These are phyloP conservation scores for Saccharomycopsis sp. DNA, from an alignment of 805 yeast genomes.

Conservation along the genomic window DNA sequence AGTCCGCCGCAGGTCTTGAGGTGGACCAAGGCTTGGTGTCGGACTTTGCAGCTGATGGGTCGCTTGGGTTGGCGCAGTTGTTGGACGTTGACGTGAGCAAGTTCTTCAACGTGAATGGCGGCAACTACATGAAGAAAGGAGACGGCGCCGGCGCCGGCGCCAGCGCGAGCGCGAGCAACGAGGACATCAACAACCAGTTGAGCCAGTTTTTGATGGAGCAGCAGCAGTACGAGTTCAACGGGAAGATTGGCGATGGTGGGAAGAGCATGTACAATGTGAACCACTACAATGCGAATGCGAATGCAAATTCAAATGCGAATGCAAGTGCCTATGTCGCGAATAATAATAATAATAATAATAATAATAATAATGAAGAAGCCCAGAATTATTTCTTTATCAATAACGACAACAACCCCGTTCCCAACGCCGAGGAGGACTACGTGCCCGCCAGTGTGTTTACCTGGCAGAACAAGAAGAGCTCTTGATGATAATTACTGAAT, in stretches of 20 bases:
- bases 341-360: too few relatives aligned
- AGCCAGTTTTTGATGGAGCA: not conserved
- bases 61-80: constrained; percentile 65
- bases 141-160: constrained; percentile 7
- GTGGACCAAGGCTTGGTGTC: constrained; percentile 20
- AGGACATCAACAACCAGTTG: constrained; percentile 20
- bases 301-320: too few relatives aligned
- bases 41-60: constrained; percentile 77
- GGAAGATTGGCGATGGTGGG: not conserved
- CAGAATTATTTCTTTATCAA: not conserved
- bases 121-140: too few relatives aligned
- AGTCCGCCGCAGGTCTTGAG: too few relatives aligned
- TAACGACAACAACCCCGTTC: constrained; percentile 9
- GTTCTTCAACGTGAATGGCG: too few relatives aligned
- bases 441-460: not conserved
- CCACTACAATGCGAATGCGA: not conserved
- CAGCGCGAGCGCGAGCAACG: constrained; percentile 11
- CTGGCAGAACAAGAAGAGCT: too few relatives aligned
- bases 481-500: too few relatives aligned
- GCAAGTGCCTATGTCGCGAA: too few relatives aligned
- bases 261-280: not conserved
- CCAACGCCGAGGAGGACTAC: not conserved
- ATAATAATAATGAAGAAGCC: too few relatives aligned
- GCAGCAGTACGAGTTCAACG: not conserved
- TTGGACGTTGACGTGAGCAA: constrained; percentile 39